phyloP scores from a whole-genome alignment of 2,329 filamentous ascomycete genomes.

The Zopfia rhizophila region DNA sequence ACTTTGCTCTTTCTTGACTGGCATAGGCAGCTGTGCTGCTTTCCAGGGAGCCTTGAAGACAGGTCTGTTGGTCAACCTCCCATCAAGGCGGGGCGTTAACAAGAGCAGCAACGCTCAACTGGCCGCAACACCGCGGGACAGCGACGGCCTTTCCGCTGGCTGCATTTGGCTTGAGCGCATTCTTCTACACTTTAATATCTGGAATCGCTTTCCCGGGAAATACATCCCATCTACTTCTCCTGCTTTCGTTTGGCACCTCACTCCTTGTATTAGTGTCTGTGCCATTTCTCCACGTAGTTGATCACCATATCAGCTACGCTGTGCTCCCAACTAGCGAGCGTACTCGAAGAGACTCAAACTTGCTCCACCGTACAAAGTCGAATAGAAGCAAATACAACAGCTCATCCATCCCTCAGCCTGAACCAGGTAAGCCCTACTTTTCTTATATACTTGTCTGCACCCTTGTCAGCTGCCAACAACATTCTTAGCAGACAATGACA shows the following conservation, averaged over 20 bases:
- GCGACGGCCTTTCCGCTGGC: conserved; percentile 94
- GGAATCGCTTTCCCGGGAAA: conserved; percentile 83
- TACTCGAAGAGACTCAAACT: conserved; percentile 56
- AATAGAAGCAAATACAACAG: conserved; percentile 56
- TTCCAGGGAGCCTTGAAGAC: conserved; percentile 89
- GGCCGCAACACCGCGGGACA: conserved; percentile 89
- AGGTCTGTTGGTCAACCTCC: conserved; percentile 50
- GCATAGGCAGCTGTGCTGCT: conserved; percentile 89
- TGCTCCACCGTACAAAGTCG: conserved; percentile 60
- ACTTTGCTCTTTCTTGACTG: conserved; percentile 85
- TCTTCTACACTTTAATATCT: conserved; percentile 90
- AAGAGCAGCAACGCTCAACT: conserved; percentile 80
- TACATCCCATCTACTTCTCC: conserved; percentile 80
- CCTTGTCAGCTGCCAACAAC: conserved; percentile 46
- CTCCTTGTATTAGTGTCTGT: conserved; percentile 78
- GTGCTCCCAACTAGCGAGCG: conserved; percentile 64
- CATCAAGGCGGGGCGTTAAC: conserved; percentile 25
- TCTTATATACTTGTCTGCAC: conserved; percentile 22
- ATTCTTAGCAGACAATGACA: conserved; percentile 46
- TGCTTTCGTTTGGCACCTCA: conserved; percentile 84
- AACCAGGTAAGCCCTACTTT: conserved; percentile 71
- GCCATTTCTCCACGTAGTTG: conserved; percentile 84
- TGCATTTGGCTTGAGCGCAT: conserved; percentile 92
- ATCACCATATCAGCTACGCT: conserved; percentile 69
- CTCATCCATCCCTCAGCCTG: conserved; percentile 53